Evolutionary conservation across 306 rosid species (phyloP).

Genomic region (Dryas alaskensis): DNA sequence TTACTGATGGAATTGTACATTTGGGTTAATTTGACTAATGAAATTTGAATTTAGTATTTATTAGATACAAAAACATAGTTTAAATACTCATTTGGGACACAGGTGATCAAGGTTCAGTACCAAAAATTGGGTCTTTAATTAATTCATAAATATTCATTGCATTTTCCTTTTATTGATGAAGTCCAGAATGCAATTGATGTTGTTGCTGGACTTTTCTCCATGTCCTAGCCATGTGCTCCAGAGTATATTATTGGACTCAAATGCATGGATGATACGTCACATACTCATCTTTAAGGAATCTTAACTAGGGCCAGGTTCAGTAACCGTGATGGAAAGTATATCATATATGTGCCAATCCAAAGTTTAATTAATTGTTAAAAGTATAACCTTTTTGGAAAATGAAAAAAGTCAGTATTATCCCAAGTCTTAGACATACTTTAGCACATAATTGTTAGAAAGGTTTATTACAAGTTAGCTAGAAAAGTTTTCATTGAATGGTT

Average conservation of each 20-base stretch:
- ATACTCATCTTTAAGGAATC: slow-evolving; percentile 36
- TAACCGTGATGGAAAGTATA: not conserved
- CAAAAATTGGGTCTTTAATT: not conserved
- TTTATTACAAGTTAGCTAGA: too few species aligned
- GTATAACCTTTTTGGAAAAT: not conserved
- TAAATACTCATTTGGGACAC: too few species aligned
- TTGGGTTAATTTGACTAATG: too few species aligned
- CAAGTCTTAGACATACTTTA: too few species aligned
- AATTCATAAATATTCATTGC: not conserved
- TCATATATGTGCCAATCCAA: not conserved
- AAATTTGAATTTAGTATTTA: too few species aligned
- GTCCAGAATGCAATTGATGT: slow-evolving; percentile 23
- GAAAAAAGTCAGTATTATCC: not conserved
- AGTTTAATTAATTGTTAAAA: not conserved
- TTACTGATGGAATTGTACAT: too few species aligned
- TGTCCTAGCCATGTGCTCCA: slow-evolving; percentile 52
- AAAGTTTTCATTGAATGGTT: too few species aligned
- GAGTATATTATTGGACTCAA: slow-evolving; percentile 29
- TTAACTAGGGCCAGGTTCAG: slow-evolving; percentile 4
- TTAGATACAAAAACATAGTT: too few species aligned
- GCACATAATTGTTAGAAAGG: too few species aligned
- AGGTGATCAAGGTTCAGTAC: too few species aligned
- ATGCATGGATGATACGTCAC: slow-evolving; percentile 24
- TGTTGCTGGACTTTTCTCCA: slow-evolving; percentile 33
- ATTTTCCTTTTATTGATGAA: slow-evolving; percentile 11